Evolutionary conservation across 164 flowering plant species (phyloP).

Genomic region (Kalanchoe fedtschenkoi): DNA sequence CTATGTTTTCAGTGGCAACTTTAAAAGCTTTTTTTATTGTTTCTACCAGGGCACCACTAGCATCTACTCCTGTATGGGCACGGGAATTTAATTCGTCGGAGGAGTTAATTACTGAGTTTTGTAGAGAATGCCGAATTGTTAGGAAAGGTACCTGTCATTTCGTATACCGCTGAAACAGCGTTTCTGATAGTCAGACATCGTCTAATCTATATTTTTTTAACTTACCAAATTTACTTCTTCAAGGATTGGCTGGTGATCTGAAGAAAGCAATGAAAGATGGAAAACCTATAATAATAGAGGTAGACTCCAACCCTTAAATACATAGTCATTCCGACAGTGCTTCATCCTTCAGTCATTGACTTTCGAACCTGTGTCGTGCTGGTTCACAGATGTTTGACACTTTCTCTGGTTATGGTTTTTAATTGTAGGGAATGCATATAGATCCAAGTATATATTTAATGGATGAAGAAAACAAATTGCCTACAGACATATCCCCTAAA

Average conservation of each 20-base stretch:
- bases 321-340: neutral
- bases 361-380: neutral
- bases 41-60: conserved; percentile 70
- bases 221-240: conserved; percentile 11
- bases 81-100: conserved; percentile 77
- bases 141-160: conserved; percentile 60
- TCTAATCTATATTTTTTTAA: neutral
- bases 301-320: conserved; percentile 14
- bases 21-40: conserved; percentile 9
- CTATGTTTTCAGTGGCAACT: neutral
- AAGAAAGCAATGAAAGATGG: conserved; percentile 99
- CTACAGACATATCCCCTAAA: conserved; percentile 21
- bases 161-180: neutral
- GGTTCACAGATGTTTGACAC: neutral
- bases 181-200: neutral
- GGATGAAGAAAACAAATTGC: conserved; percentile 69
- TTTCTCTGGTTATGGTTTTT: neutral
- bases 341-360: neutral
- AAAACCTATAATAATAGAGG: conserved; percentile 98
- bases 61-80: conserved; percentile 92
- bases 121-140: conserved; percentile 93
- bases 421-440: conserved; percentile 82
- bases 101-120: conserved; percentile 87
- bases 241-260: conserved; percentile 96
- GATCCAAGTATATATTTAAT: conserved; percentile 95